Base-by-base conservation (phyloP, 805 yeast genomes). In the Priceomyces medius region DNA sequence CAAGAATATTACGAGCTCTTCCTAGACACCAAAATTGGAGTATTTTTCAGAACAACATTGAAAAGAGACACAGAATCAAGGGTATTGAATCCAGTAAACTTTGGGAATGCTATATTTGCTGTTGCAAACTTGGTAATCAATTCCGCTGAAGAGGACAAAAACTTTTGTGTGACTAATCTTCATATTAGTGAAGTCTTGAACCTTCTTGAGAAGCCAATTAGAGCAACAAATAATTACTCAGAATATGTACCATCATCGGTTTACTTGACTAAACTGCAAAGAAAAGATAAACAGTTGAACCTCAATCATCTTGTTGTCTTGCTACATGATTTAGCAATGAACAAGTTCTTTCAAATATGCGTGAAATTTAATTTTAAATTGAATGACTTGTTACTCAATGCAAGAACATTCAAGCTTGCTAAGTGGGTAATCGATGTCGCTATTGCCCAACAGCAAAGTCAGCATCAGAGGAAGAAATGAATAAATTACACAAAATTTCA, bases 351-450 rank as follows among this genome's bases (percentile, higher is more conserved):
- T 53, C 80, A 80, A 45, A 70, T 85, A 34, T 83, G 85, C 21
- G 64, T 84, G 27, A 74, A 76, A 50, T 85, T 81, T 58, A 82
- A 83, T 55, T 74, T 70, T 31, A 71, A 79, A 35, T 61, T 85
- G 45, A 82, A 82, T 55, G 89, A 83, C 51, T 73, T 85, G 48
- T 71, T 79, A 19, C 64, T 85, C 33, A 73, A 78, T 38, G 77
- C 83, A 3, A 79, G 79, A 35, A 85, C 85, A 4, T 78, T 79
- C 53, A 79, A 77, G 47, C 66, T 84, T 47, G 88, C 88, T 13
- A 81, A 82, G 54, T 80, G 87, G 82, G 85, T 85, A 20, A 72
- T 82, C 42, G 89, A 83, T 49, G 74, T 74, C 21, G 83, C 83
- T 12, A 66, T 78, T 40, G 80, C 78, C 13, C 79, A 77, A 42